These are phyloP conservation scores for Diplodia corticola DNA, from an alignment of 2,329 filamentous ascomycete genomes.

Conservation along the genomic window DNA sequence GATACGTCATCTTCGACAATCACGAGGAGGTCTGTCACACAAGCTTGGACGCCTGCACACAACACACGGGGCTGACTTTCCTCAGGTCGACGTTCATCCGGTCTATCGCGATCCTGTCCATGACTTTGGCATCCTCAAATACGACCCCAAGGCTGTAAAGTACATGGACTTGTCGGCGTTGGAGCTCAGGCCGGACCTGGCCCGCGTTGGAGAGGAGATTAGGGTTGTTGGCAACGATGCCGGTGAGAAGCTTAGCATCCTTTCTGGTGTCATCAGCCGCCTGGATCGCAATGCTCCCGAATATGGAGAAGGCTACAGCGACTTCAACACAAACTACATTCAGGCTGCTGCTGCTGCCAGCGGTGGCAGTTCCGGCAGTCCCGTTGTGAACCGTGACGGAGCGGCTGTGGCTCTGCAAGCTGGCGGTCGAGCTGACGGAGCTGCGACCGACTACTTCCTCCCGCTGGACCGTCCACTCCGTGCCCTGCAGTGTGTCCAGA, in stretches of 20 bases:
- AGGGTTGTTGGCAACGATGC: conserved; percentile 98
- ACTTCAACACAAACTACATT: conserved; percentile 96
- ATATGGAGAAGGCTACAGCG: conserved; percentile 96
- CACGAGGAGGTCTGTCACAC: conserved; percentile 68
- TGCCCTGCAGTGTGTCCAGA: conserved; percentile 81
- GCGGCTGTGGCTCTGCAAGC: conserved; percentile 91
- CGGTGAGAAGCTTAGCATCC: conserved; percentile 95
- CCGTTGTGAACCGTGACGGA: conserved; percentile 93
- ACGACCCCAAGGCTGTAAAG: conserved; percentile 93
- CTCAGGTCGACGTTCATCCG: conserved; percentile 86
- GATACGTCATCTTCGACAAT: conserved; percentile 97
- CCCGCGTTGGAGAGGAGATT: conserved; percentile 86
- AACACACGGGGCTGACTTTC: conserved; percentile 22
- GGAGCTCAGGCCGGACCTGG: conserved; percentile 78
- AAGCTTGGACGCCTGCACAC: neutral
- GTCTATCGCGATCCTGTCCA: conserved; percentile 98
- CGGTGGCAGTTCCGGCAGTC: conserved; percentile 96
- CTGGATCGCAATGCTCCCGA: conserved; percentile 96
- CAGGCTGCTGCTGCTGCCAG: conserved; percentile 96
- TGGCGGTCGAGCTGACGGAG: conserved; percentile 88
- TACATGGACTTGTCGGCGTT: conserved; percentile 90
- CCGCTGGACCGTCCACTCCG: conserved; percentile 87
- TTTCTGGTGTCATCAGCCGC: conserved; percentile 95
- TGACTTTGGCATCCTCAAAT: conserved; percentile 95
- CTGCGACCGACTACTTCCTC: conserved; percentile 96